Conservation (phyloP, 345 rosid genomes). For the Heritiera fomes region DNA sequence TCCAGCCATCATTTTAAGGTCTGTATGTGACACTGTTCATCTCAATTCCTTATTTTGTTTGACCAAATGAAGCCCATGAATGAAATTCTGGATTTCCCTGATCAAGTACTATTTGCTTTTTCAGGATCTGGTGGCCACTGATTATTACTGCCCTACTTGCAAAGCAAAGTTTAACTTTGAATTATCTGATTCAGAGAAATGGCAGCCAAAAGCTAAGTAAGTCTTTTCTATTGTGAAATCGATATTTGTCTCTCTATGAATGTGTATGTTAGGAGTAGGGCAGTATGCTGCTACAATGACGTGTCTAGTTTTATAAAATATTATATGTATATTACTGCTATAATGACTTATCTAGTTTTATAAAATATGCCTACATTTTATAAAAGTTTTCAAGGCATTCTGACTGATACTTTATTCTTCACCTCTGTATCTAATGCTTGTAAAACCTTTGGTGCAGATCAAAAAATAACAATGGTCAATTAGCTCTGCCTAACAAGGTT, state of each 20-base stretch:
- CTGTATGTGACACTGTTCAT: conserved; percentile 26
- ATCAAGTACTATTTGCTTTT: conserved; percentile 31
- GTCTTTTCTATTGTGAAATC: conserved; percentile 6
- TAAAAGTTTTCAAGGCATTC: background rate
- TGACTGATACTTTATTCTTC: conserved; percentile 13
- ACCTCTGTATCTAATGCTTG: conserved; percentile 16
- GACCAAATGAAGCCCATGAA: conserved; percentile 20
- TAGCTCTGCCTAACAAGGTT: conserved; percentile 78
- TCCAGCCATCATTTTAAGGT: conserved; percentile 81
- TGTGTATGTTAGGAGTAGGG: background rate
- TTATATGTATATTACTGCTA: background rate
- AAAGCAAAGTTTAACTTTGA: conserved; percentile 88
- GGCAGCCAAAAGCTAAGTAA: conserved; percentile 65
- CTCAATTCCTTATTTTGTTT: conserved; percentile 18
- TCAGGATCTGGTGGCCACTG: conserved; percentile 71
- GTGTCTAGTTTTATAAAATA: background rate
- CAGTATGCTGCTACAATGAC: background rate
- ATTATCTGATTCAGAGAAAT: conserved; percentile 89
- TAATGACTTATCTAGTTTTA: background rate
- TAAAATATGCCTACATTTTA: background rate
- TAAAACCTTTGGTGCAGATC: conserved; percentile 40
- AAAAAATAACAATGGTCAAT: conserved; percentile 50
- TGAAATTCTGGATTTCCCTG: conserved; percentile 19
- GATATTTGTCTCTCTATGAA: background rate
- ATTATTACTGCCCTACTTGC: conserved; percentile 93